Base-by-base conservation (phyloP, 441 rosid species). In the Bocquillonia castaneifolia region DNA sequence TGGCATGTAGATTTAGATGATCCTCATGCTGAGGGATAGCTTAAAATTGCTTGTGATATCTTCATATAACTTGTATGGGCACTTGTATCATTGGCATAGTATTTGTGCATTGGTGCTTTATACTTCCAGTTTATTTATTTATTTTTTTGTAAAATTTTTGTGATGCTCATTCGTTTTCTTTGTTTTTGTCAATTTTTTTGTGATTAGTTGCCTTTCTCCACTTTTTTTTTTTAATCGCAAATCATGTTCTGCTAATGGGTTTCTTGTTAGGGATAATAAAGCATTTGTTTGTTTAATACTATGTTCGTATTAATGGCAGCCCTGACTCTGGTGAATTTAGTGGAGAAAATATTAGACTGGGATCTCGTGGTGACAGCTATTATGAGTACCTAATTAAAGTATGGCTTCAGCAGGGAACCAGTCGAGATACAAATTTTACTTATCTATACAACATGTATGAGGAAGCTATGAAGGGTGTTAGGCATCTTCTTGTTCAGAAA, bases 291-390 rank as follows among this genome's bases (percentile, higher is more conserved):
- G 12, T 56, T 64, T 78, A 48, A 72, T 73, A 51, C 71, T 55
- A 12, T 63, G 58, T 68, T 64, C 17, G 29, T 67, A 28, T 47
- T 67, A 23, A 73, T 57, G 77, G 83, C 86, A 94, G 99, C 74
- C 98, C 99, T 70, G 85, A 87, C 48, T 70, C 96, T 71, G 97
- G 99, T 69, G 87, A 85, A 68, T 94, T 88, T 76, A 80, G 75
- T 63, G 97, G 99, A 74, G 92, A 92, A 76, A 88, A 90, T 77
- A 92, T 94, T 70, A 87, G 99, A 73, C 83, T 94, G 73, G 99
- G 99, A 65, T 94, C 99, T 78, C 96, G 98, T 67, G 99, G 97
- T 54, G 99, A 94, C 80, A 92, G 99, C 81, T 94, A 94, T 80
- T 94, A 91, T 73, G 99, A 94, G 75, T 94, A 92, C 83, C 81